A percentile compares a stretch with the other conserved stretches of the same genome.
phyloP scores from a whole-genome alignment of 257 asterid genomes.

The Solanum paucissectum region DNA sequence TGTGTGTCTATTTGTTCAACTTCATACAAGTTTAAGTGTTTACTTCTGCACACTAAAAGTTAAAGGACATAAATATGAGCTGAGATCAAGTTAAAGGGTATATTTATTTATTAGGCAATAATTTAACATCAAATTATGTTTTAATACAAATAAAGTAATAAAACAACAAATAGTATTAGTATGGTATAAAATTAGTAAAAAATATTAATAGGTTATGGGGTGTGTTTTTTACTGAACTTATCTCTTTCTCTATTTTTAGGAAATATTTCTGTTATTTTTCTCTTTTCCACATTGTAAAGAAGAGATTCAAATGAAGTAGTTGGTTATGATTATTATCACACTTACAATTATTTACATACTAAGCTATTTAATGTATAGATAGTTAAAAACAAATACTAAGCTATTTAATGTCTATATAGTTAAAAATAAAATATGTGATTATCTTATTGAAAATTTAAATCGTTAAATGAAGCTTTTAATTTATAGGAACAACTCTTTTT shows the following conservation, averaged over 20 bases:
- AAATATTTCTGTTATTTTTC: neutral
- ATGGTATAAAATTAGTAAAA: too few species aligned
- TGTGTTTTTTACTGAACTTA: neutral
- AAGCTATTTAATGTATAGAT: neutral
- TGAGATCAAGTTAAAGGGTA: fast-evolving
- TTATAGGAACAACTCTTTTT: neutral
- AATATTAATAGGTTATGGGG: neutral
- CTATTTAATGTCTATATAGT: neutral
- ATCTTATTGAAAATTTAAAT: neutral
- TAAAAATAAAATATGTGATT: neutral
- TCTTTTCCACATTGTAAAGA: neutral
- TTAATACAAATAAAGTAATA: neutral
- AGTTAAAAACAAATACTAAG: neutral
- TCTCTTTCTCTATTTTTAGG: neutral
- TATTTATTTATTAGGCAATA: too few species aligned
- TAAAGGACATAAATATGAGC: too few species aligned
- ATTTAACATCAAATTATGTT: too few species aligned
- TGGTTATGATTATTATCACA: neutral
- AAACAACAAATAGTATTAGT: neutral
- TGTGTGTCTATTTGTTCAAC: too few species aligned
- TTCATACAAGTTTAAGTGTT: too few species aligned
- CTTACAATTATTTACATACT: neutral
- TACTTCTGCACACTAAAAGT: fast-evolving
- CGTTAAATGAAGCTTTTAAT: neutral
- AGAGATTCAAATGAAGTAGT: neutral